Conservation (phyloP, 2,329 filamentous ascomycete genomes). For the Hypoxylon sp. region DNA sequence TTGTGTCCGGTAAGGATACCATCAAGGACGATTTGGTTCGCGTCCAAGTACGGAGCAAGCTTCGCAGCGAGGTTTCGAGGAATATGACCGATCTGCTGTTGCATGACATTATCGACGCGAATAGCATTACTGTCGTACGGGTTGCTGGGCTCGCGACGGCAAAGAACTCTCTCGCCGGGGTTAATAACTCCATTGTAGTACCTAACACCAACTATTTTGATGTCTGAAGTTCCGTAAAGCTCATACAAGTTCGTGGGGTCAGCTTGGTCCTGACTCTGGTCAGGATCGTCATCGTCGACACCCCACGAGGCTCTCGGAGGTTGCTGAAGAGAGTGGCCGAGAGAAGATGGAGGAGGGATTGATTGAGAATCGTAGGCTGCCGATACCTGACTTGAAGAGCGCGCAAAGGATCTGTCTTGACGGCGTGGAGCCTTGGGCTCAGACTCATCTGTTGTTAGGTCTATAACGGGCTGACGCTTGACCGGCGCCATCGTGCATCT, state of each 20-base stretch:
- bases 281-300: slow-evolving; percentile 54
- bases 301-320: slow-evolving; percentile 32
- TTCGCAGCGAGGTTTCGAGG: slow-evolving; percentile 75
- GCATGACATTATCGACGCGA: slow-evolving; percentile 79
- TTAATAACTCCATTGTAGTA: slow-evolving; percentile 70
- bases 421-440: slow-evolving; percentile 36
- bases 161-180: slow-evolving; percentile 67
- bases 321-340: slow-evolving; percentile 27
- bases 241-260: slow-evolving; percentile 53
- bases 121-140: slow-evolving; percentile 81
- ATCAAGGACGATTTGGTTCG: slow-evolving; percentile 72
- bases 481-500: slow-evolving; percentile 26
- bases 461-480: slow-evolving; percentile 38
- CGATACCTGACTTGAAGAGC: slow-evolving; percentile 29
- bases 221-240: slow-evolving; percentile 61
- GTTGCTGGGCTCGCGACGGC: slow-evolving; percentile 72
- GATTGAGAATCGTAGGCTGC: slow-evolving; percentile 9
- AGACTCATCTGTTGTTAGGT: slow-evolving; percentile 21
- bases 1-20: slow-evolving; percentile 76
- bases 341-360: slow-evolving; percentile 37
- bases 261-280: slow-evolving; percentile 59
- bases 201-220: slow-evolving; percentile 67
- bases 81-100: slow-evolving; percentile 82
- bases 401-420: slow-evolving; percentile 11
- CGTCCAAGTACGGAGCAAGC: slow-evolving; percentile 78